phyloP scores from a whole-genome alignment of 768 basidiomycete species.

The Serpula lacrymans region DNA sequence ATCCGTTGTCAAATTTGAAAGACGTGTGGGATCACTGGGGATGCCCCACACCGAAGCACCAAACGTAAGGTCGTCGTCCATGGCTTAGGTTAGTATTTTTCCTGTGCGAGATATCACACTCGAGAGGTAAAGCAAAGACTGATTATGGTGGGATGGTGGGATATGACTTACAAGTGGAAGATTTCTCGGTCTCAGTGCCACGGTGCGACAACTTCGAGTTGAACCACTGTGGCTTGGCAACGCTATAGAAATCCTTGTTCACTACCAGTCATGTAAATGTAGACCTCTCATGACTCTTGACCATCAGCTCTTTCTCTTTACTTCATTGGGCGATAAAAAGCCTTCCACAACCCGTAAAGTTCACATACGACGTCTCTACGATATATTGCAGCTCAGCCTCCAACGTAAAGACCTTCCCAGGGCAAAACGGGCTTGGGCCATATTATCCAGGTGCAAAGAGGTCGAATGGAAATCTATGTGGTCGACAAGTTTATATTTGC shows the following conservation, averaged over 20 bases:
- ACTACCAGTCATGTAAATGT: background rate
- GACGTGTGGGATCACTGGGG: conserved; percentile 33
- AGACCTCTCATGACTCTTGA: conserved; percentile 14
- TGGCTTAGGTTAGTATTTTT: no score
- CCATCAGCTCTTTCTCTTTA: conserved; percentile 58
- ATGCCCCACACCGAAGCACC: conserved; percentile 73
- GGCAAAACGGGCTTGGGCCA: conserved; percentile 69
- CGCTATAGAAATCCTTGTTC: no score
- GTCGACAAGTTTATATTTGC: conserved; percentile 59
- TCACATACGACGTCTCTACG: conserved; percentile 72
- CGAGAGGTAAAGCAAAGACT: no score
- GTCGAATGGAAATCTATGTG: conserved; percentile 71
- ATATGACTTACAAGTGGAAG: no score
- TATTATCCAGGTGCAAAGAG: conserved; percentile 76
- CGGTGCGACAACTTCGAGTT: conserved; percentile 1
- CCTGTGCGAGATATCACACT: no score
- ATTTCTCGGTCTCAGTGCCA: no score
- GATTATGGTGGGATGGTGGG: no score
- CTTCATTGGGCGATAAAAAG: conserved; percentile 46
- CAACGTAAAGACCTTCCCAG: conserved; percentile 61
- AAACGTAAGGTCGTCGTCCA: conserved; percentile 74
- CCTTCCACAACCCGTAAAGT: conserved; percentile 58
- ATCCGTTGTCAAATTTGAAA: conserved; percentile 20
- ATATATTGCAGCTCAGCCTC: conserved; percentile 68
- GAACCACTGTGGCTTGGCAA: no score